phyloP scores from a whole-genome alignment of 2,329 filamentous ascomycete species.

The Fusarium brevicatenulatum region DNA sequence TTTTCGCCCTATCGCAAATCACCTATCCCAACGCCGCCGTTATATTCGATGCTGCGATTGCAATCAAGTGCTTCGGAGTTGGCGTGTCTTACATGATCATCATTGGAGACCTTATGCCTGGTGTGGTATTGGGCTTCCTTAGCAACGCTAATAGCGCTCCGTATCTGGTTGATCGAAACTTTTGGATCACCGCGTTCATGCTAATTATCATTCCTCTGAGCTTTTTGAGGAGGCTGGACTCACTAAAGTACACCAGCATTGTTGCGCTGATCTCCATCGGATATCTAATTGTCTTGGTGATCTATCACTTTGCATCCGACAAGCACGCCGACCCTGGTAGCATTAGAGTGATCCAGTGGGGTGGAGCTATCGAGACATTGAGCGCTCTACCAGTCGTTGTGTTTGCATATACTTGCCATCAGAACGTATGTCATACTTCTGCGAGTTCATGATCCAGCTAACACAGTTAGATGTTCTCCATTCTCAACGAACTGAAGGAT shows the following conservation, averaged over 20 bases:
- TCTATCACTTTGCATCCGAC: constrained; percentile 91
- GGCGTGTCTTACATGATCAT: constrained; percentile 98
- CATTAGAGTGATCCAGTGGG: constrained; percentile 81
- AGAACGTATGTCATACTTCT: constrained; percentile 73
- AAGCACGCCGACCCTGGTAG: constrained; percentile 77
- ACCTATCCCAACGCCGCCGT: constrained; percentile 97
- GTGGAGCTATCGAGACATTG: constrained; percentile 79
- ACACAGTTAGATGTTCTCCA: constrained; percentile 87
- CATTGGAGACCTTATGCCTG: constrained; percentile 97
- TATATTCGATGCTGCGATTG: constrained; percentile 94
- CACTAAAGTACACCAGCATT: constrained; percentile 95
- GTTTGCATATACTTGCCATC: constrained; percentile 99
- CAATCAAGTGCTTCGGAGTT: constrained; percentile 97
- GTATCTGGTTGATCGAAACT: constrained; percentile 88
- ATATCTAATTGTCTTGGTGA: constrained; percentile 90
- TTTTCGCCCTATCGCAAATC: constrained; percentile 96
- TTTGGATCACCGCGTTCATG: constrained; percentile 99
- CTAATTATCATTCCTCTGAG: constrained; percentile 93
- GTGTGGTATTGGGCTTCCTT: constrained; percentile 85
- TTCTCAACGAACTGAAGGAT: constrained; percentile 92
- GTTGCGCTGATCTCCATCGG: constrained; percentile 92
- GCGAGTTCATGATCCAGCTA: neutral
- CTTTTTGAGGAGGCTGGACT: constrained; percentile 90
- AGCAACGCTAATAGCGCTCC: constrained; percentile 67
- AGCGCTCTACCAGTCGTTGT: constrained; percentile 94